Evolutionary conservation across 768 basidiomycete genomes (phyloP).

Genomic region (Lactifluus hygrophoroides): DNA sequence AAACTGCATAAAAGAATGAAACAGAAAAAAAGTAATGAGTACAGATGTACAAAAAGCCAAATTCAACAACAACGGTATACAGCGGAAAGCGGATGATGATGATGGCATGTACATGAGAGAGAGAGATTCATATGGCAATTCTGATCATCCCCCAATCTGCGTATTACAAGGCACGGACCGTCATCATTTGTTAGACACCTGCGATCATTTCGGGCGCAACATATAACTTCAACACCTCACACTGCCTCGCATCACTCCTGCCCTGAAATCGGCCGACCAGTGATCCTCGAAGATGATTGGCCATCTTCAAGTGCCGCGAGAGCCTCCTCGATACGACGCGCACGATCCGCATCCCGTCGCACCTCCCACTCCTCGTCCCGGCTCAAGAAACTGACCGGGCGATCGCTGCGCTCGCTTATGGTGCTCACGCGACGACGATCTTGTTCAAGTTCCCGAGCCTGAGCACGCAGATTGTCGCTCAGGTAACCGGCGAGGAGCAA

Average conservation of each 20-base stretch:
- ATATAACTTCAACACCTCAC: too few species aligned
- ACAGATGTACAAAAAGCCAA: background rate
- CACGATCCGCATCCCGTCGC: slow-evolving; percentile 44
- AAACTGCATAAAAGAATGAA: too few species aligned
- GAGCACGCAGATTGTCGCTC: slow-evolving; percentile 15
- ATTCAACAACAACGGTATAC: background rate
- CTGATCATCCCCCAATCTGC: too few species aligned
- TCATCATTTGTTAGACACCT: too few species aligned
- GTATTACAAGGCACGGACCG: too few species aligned
- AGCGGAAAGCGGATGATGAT: too few species aligned
- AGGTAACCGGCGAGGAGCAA: slow-evolving; percentile 49
- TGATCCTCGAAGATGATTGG: background rate
- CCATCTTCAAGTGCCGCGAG: slow-evolving; percentile 35
- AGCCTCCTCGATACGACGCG: slow-evolving; percentile 47
- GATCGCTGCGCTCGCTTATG: slow-evolving; percentile 24
- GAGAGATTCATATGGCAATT: too few species aligned
- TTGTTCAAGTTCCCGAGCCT: slow-evolving; percentile 14
- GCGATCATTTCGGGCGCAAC: too few species aligned
- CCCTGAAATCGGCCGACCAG: background rate
- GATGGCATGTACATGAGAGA: too few species aligned
- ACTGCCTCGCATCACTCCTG: too few species aligned
- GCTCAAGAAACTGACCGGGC: slow-evolving; percentile 49
- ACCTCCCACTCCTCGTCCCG: slow-evolving; percentile 51
- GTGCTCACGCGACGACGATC: slow-evolving; percentile 22
- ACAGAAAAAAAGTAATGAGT: background rate